Conservation (phyloP, 805 yeast species). For the Tetrapisispora fleetii region DNA sequence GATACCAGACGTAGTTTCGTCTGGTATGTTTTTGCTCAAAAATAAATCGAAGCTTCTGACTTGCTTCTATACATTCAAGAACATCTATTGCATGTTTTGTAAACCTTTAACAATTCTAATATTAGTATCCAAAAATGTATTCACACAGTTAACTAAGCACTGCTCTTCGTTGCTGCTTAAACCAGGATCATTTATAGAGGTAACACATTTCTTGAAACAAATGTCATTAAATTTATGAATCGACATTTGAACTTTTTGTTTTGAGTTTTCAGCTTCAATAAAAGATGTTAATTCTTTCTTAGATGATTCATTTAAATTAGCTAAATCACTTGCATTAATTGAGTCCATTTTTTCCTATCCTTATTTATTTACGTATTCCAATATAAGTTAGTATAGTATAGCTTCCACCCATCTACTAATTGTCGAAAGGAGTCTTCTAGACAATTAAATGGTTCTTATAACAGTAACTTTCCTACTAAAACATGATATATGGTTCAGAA, state of each 20-base stretch:
- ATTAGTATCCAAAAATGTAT: constrained; percentile 80
- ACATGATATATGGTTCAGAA: too few species aligned
- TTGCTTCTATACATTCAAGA: too few species aligned
- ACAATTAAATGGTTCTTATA: too few species aligned
- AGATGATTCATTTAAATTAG: constrained; percentile 52
- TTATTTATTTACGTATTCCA: too few species aligned
- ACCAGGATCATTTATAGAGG: constrained; percentile 35
- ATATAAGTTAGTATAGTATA: too few species aligned
- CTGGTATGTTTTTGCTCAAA: too few species aligned
- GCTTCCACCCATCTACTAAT: too few species aligned
- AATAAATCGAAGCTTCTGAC: too few species aligned
- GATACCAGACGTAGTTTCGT: too few species aligned
- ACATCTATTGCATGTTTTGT: constrained; percentile 22
- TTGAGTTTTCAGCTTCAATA: constrained; percentile 74
- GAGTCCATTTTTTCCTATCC: constrained; percentile 29
- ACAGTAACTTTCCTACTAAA: too few species aligned
- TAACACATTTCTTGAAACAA: constrained; percentile 82
- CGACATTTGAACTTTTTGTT: constrained; percentile 77
- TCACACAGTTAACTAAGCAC: constrained; percentile 74
- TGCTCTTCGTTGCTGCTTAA: constrained; percentile 52
- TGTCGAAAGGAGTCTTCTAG: too few species aligned
- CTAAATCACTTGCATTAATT: constrained; percentile 33
- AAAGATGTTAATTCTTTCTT: constrained; percentile 66
- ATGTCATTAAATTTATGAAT: constrained; percentile 82
- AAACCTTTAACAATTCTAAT: constrained; percentile 62